Evolutionary conservation across 176 grass and related monocot genomes (phyloP), one percentile per base, ranked within the genome.

Genomic region (Juncus effusus): DNA sequence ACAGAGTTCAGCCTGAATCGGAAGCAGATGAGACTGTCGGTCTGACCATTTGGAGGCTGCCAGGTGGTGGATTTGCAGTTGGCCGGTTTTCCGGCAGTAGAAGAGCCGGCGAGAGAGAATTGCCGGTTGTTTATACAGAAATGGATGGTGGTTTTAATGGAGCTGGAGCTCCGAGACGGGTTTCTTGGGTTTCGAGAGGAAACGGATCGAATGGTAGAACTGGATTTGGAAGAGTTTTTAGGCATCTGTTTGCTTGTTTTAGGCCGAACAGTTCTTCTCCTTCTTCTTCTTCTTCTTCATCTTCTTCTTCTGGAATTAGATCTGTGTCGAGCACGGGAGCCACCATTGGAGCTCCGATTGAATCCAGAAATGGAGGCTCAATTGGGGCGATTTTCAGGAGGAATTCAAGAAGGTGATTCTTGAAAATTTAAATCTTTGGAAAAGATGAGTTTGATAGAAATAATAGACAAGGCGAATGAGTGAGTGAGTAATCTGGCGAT

Each of bases 21-120:
- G 67, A 69, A 56, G 53, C 84, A 3, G 95, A 84, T n/a, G 95
- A 90, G 61, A 74, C 83, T 0, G 83, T 99, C 2, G 95, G 95
- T 0, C 81, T 99, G 4, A 94, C 95, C 16, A 93, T 99, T 39
- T 99, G 95, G 95, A 87, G 95, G 78, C 78, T 99, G 11, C 95
- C 95, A 0, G 95, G 95, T 8, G 95, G 89, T 0, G 95, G 95
- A 0, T 99, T 99, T n/a, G 95, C 95, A 0, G 89, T 99, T 0
- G 95, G 95, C 7, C 77, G 95, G 76, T 99, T 99, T 9, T 70
- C 86, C 0, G 89, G 89, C 0, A 78, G 86, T 1, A 84, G 89
- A 71, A 84, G 85, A 37, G 77, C 95, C 0, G 94, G 90, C 36
- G 94, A 85, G 66, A 74, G 93, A 65, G 93, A 97, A 71, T 77